phyloP scores from a whole-genome alignment of 352 stramenopile genomes.

The Phytophthora cryptogea region DNA sequence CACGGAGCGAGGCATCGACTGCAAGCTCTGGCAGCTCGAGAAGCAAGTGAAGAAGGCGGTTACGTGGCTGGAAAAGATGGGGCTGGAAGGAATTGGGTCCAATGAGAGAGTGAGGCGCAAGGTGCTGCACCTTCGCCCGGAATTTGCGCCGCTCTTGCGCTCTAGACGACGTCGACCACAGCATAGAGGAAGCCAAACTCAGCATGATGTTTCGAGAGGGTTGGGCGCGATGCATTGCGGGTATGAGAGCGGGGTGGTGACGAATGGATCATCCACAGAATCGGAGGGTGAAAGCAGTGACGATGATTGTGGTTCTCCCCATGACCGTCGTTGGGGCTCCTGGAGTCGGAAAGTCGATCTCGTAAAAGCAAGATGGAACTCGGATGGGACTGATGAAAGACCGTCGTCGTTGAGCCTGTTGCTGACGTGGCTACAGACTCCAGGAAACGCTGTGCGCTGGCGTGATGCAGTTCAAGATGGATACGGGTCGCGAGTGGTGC shows the following conservation, averaged over 20 bases:
- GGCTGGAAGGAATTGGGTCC: not conserved
- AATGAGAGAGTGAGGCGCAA: not conserved
- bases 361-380: constrained; percentile 13
- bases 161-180: no score
- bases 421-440: constrained; percentile 12
- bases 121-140: constrained; percentile 12
- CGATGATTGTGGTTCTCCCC: not conserved
- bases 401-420: constrained; percentile 16
- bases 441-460: constrained; percentile 20
- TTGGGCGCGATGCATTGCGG: no score
- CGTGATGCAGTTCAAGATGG: constrained; percentile 7
- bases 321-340: not conserved
- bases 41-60: constrained; percentile 7
- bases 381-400: constrained; percentile 7
- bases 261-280: not conserved
- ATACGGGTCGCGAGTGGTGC: not conserved
- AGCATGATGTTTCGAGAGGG: no score
- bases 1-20: not conserved
- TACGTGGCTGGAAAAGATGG: constrained; percentile 4
- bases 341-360: not conserved
- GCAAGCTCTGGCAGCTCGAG: constrained; percentile 1
- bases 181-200: no score
- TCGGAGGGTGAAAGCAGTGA: constrained; percentile 4
- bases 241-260: not conserved
- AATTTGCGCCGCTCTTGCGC: constrained; percentile 1